These are phyloP conservation scores for Trypanosoma conorhini DNA, from an alignment of 208 protist genomes.

Conservation along the genomic window DNA sequence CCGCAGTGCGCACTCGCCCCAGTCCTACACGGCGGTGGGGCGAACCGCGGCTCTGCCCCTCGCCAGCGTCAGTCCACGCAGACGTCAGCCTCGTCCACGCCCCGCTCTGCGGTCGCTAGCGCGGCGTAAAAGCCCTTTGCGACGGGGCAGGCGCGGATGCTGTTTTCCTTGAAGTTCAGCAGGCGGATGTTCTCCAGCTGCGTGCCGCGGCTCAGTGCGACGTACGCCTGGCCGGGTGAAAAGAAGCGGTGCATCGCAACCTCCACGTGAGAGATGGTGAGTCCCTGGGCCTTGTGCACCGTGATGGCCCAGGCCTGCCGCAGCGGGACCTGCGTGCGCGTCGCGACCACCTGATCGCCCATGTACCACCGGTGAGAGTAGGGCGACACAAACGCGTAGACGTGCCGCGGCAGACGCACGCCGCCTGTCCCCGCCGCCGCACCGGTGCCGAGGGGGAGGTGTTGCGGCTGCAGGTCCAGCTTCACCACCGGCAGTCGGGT, in stretches of 20 bases:
- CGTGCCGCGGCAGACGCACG: constrained; percentile 24
- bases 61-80: too few species aligned
- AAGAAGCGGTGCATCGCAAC: constrained; percentile 41
- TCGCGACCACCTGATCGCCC: constrained; percentile 11
- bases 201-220: constrained; percentile 47
- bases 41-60: too few species aligned
- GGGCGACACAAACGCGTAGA: constrained; percentile 52
- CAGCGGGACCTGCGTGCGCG: constrained; percentile 70
- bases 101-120: constrained; percentile 13
- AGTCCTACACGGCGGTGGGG: too few species aligned
- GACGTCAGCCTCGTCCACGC: not conserved
- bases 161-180: constrained; percentile 37
- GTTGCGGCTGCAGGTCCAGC: constrained; percentile 30
- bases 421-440: not conserved
- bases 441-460: constrained; percentile 5
- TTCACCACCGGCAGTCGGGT: constrained; percentile 52
- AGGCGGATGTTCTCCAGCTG: constrained; percentile 48
- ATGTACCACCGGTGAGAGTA: constrained; percentile 41
- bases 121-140: constrained; percentile 52
- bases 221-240: constrained; percentile 42
- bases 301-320: constrained; percentile 86
- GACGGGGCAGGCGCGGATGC: constrained; percentile 45
- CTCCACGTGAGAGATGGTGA: constrained; percentile 41
- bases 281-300: constrained; percentile 89
- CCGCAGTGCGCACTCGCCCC: not conserved